Conservation (phyloP, 345 rosid species). For the Durio zibethinus region DNA sequence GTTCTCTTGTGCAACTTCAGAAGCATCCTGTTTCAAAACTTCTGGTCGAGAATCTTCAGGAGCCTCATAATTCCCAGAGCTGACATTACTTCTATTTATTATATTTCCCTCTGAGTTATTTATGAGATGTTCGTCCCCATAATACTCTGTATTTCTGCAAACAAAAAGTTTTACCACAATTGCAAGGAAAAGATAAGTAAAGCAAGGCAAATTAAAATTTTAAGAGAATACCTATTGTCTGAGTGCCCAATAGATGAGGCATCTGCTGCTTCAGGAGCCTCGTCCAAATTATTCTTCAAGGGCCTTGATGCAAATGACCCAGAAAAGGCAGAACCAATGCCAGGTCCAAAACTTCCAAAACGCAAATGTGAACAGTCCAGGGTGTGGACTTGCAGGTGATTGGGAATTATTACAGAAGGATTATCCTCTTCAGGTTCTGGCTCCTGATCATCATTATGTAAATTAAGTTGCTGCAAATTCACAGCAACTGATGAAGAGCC, state of each 20-base stretch:
- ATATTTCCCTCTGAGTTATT: conserved; percentile 53
- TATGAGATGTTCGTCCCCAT: conserved; percentile 68
- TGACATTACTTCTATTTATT: conserved; percentile 42
- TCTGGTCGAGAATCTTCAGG: conserved; percentile 57
- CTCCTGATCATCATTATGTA: conserved; percentile 56
- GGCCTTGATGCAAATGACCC: conserved; percentile 53
- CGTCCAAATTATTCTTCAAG: conserved; percentile 55
- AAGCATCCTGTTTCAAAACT: conserved; percentile 56
- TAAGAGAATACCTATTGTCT: conserved; percentile 54
- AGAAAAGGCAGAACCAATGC: conserved; percentile 40
- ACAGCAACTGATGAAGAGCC: conserved; percentile 41
- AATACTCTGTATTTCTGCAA: conserved; percentile 68
- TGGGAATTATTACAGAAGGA: conserved; percentile 85
- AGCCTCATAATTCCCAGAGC: conserved; percentile 54
- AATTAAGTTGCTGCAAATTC: conserved; percentile 51
- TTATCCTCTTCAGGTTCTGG: conserved; percentile 52
- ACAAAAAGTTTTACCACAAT: neutral
- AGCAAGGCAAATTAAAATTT: neutral
- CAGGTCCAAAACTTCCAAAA: conserved; percentile 92
- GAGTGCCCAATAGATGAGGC: conserved; percentile 45
- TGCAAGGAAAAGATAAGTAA: neutral
- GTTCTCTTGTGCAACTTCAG: conserved; percentile 54
- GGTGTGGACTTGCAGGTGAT: conserved; percentile 81
- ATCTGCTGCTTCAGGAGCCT: conserved; percentile 51
- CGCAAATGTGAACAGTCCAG: conserved; percentile 86